These are phyloP conservation scores for Eimeria necatrix DNA, from an alignment of 169 alveolate genomes.

Conservation along the genomic window DNA sequence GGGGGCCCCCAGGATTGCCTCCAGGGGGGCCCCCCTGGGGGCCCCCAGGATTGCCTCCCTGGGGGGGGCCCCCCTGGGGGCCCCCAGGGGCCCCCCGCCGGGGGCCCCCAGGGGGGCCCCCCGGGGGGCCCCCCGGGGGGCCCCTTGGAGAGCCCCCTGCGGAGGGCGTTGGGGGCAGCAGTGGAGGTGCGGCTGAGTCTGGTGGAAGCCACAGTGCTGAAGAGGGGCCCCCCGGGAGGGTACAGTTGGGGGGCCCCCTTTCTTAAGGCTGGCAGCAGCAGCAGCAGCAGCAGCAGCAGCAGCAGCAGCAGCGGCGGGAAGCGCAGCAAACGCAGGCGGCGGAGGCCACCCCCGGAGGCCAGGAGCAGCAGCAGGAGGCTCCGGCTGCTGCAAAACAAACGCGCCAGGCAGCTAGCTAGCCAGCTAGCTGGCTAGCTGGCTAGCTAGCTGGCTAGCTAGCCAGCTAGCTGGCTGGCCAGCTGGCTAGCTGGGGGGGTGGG, in stretches of 20 bases:
- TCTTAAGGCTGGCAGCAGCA: not conserved
- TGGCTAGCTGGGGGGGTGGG: not conserved
- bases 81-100: not conserved
- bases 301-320: conserved; percentile 37
- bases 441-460: not conserved
- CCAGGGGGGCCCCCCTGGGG: no score
- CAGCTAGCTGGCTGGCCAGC: not conserved
- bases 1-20: no score
- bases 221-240: conserved; percentile 63
- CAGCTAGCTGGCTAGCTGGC: not conserved
- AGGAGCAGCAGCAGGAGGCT: conserved; percentile 54
- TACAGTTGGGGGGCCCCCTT: conserved; percentile 67
- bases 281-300: no score
- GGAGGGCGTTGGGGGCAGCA: conserved; percentile 76
- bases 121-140: no score
- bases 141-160: conserved; percentile 10
- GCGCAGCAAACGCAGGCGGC: conserved; percentile 39
- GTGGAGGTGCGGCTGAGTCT: conserved; percentile 75
- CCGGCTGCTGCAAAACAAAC: conserved; percentile 47
- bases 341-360: conserved; percentile 56
- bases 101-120: no score
- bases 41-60: no score
- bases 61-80: not conserved
- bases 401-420: not conserved
- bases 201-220: conserved; percentile 54